phyloP scores from a whole-genome alignment of 192 early-diverging fungal species.

The Coemansia umbellata region DNA sequence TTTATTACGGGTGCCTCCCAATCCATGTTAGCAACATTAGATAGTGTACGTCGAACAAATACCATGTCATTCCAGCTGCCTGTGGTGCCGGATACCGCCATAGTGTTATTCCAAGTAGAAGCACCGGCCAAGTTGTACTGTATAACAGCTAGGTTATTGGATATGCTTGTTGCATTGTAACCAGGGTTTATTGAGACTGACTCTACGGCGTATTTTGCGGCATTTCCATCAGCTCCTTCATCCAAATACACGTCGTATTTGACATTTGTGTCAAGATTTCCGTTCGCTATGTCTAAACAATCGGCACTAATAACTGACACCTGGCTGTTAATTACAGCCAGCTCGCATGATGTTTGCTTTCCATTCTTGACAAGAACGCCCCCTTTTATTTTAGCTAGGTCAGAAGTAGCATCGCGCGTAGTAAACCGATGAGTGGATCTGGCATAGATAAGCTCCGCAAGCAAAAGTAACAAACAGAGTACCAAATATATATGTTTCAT shows the following conservation, averaged over 20 bases:
- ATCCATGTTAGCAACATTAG: not conserved
- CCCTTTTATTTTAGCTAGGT: not conserved
- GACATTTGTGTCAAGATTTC: not conserved
- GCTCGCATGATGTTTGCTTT: slow-evolving; percentile 9
- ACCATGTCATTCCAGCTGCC: not conserved
- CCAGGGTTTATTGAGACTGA: not conserved
- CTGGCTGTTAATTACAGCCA: slow-evolving; percentile 5
- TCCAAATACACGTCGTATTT: slow-evolving; percentile 12
- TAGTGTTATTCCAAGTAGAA: not conserved
- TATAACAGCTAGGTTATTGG: slow-evolving; percentile 15
- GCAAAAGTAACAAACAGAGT: too few species aligned
- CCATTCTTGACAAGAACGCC: slow-evolving; percentile 10
- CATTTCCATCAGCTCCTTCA: not conserved
- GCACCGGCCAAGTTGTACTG: slow-evolving; percentile 5
- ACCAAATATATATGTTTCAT: too few species aligned
- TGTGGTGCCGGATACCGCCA: too few species aligned
- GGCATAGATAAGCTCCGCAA: too few species aligned
- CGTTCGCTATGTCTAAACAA: slow-evolving; percentile 3
- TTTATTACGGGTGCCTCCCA: not conserved
- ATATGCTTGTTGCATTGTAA: not conserved
- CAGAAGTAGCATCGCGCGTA: not conserved
- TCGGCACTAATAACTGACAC: slow-evolving; percentile 4
- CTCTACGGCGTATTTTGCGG: not conserved
- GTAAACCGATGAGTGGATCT: not conserved
- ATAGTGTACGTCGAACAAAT: not conserved